Evolutionary conservation across 2,329 filamentous ascomycete genomes (phyloP), one percentile per base, ranked within the genome.

Genomic region (Phaeosphaeriaceae sp.): DNA sequence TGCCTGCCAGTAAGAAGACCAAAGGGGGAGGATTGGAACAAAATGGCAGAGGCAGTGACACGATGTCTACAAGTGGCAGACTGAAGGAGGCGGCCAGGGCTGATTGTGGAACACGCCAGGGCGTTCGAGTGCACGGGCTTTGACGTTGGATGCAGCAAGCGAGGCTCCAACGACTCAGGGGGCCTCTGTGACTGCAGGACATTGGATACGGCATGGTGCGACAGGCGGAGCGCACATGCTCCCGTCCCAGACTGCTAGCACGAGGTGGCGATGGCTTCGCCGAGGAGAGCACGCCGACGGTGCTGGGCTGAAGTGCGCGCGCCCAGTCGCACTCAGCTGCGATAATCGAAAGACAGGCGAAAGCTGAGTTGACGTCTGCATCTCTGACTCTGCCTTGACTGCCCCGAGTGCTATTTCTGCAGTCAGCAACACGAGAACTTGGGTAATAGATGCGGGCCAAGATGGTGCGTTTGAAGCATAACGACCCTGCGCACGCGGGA

Each of bases 221-320:
- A 73, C 73, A 69, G 59, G 67, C 66, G 61, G 61, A 56, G 61
- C 61, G 49, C 67, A 68, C 68, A 71, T 70, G 68, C 67, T 73
- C 68, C 68, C 67, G 67, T 62, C 55, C 55, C 61, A 66, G 35
- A n/a, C 35, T 15, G 5, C 35, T 17, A 15, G 63, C 67, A 69
- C 62, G 64, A 71, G 62, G 61, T 53, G 51, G 55, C 56, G 50
- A 55, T 40, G 15, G 49, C 40, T 52, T 43, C 32, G 52, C 35
- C 15, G 52, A 47, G 46, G 56, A 40, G 56, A 24, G 54, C 48
- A 42, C 52, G 42, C 52, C 54, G 42, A 47, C 52, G 53, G 40
- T 40, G 15, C 28, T 48, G 56, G 49, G 52, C 57, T 49, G 42
- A 19, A 30, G n/a, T 28, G 23, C 47, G 47, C 35, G 17, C 35